phyloP scores from a whole-genome alignment of 2,329 filamentous ascomycete species.

The Fusarium verrucosum region DNA sequence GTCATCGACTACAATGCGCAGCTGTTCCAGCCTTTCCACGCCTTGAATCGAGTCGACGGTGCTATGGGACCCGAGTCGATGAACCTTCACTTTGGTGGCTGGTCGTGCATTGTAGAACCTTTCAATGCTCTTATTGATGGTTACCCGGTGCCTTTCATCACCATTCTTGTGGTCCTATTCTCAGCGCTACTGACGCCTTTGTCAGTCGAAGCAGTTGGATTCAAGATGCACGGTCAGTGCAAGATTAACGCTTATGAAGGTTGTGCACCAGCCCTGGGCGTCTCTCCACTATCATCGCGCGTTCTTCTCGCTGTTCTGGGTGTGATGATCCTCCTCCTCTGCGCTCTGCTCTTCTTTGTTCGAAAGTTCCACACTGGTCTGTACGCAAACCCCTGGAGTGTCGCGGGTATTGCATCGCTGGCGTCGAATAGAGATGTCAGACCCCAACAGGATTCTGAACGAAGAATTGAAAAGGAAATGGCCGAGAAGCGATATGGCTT shows the following conservation, averaged over 20 bases:
- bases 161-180: conserved; percentile 41
- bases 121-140: conserved; percentile 48
- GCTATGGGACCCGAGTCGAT: conserved; percentile 54
- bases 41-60: conserved; percentile 52
- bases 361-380: conserved; percentile 39
- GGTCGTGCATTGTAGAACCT: conserved; percentile 50
- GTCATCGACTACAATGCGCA: conserved; percentile 56
- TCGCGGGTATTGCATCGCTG: conserved; percentile 39
- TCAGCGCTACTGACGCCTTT: conserved; percentile 36
- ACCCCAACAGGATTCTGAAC: conserved; percentile 31
- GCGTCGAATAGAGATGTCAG: conserved; percentile 41
- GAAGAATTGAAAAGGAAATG: conserved; percentile 41
- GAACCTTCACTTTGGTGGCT: conserved; percentile 54
- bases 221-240: conserved; percentile 43
- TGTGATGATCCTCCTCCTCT: conserved; percentile 34
- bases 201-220: conserved; percentile 40
- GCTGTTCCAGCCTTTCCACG: conserved; percentile 57
- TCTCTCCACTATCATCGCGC: conserved; percentile 30
- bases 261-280: conserved; percentile 39
- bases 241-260: conserved; percentile 31
- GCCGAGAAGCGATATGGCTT: conserved; percentile 41
- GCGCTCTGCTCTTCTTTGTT: conserved; percentile 30
- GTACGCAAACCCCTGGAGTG: conserved; percentile 49
- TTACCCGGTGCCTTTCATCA: conserved; percentile 39
- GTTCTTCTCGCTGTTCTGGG: conserved; percentile 36